Evolutionary conservation across 176 grass and related monocot species (phyloP), one percentile per base, ranked within the genome.

Genomic region (Raddia guianensis): DNA sequence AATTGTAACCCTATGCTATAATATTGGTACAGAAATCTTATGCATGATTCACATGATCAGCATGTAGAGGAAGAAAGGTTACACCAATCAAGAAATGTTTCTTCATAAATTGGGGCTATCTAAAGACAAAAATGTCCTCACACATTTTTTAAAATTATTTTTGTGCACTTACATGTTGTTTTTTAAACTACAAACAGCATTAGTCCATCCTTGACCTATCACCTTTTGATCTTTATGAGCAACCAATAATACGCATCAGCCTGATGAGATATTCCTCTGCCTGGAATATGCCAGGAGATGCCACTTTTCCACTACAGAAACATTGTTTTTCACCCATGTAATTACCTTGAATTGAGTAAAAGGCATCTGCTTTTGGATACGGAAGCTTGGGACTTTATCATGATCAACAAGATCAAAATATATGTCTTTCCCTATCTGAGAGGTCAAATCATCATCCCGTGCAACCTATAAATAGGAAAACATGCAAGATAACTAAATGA

Each of bases 391-490:
- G 14, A 95, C 96, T 78, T 99, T 99, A 78, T 95, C 96, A 88
- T 99, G 91, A 67, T 99, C 96, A 6, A 99, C 93, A 86, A 99
- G 88, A 91, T 99, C 92, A 84, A 99, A 99, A 80, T 91, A 99
- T 84, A 91, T 93, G 58, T 95, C 96, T 89, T 86, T 95, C 67
- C 97, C 97, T 77, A 99, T 99, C 81, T 99, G 97, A 80, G 68
- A 65, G 33, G 75, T 73, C 65, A 99, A 93, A 77, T 99, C 93
- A 61, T 91, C 89, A 90, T 93, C 89, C 75, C 84, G 87, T 47
- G 93, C 97, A 72, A 99, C 97, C 97, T 99, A 69, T 56, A 87
- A 18, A 45, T 27, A 74, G 51, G 56, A 61, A 66, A 75, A 63
- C 63, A 49, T 27, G 20, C 62, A 34, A 82, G 59, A 83, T 73